Percentiles rank a stretch among this genome's conserved stretches.
Conservation (phyloP, 1,284 basidiomycete species). For the Ceratobasidium theobromae region DNA sequence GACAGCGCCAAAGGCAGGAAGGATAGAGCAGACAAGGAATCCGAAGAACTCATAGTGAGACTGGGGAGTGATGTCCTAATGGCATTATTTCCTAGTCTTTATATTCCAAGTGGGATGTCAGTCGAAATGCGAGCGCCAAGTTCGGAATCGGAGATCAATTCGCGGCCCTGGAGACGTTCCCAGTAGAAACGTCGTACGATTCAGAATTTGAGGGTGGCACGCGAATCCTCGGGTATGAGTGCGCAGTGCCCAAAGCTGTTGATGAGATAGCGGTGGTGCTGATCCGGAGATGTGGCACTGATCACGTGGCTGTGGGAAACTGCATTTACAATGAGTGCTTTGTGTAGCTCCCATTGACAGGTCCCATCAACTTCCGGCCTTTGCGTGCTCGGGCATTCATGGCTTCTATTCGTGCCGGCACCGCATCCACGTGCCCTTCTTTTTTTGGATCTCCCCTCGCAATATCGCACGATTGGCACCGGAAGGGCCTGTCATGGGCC, state of each 20-base stretch:
- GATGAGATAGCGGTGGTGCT: background rate
- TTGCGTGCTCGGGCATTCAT: no score
- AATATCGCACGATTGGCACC: no score
- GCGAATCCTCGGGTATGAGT: background rate
- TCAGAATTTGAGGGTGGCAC: background rate
- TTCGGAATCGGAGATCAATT: background rate
- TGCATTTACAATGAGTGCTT: no score
- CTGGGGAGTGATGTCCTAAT: background rate
- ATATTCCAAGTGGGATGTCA: background rate
- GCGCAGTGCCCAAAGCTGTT: background rate
- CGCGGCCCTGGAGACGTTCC: background rate
- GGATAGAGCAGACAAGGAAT: background rate
- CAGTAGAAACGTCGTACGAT: background rate
- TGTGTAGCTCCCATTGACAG: no score
- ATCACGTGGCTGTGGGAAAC: no score
- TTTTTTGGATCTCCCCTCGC: no score
- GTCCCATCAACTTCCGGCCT: no score
- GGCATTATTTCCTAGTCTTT: background rate
- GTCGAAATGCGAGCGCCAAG: background rate
- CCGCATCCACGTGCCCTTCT: no score
- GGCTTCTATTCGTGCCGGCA: no score
- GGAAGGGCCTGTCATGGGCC: no score
- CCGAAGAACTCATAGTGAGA: background rate
- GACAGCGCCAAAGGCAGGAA: background rate
- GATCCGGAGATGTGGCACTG: no score